A percentile compares a stretch with the other conserved stretches of the same genome.
These are phyloP conservation scores for Tylopilus intermedius DNA, from an alignment of 768 basidiomycete genomes.

Conservation along the genomic window DNA sequence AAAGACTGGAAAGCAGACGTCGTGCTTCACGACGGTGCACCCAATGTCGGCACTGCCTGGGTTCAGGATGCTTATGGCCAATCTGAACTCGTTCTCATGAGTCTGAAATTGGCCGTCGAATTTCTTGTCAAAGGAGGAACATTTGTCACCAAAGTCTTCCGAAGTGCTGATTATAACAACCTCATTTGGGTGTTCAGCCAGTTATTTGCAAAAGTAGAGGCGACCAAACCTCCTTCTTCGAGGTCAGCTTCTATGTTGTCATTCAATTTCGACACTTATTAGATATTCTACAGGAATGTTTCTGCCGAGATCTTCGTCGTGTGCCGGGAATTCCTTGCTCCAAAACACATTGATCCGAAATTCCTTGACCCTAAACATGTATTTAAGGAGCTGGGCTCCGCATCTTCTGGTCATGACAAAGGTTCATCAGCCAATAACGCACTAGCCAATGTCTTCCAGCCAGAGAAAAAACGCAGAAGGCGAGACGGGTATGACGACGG, in stretches of 20 bases:
- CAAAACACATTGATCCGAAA: slow-evolving; percentile 94
- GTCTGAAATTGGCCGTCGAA: slow-evolving; percentile 90
- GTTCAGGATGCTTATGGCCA: slow-evolving; percentile 97
- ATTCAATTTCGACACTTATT: background rate
- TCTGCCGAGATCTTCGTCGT: slow-evolving; percentile 99
- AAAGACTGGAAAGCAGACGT: slow-evolving; percentile 99
- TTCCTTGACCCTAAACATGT: slow-evolving; percentile 97
- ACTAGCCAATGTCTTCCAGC: slow-evolving; percentile 91
- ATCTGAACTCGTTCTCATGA: slow-evolving; percentile 93
- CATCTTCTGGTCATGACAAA: slow-evolving; percentile 43
- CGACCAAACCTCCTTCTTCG: slow-evolving; percentile 97
- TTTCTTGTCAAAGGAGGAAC: slow-evolving; percentile 91
- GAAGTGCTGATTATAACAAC: slow-evolving; percentile 96
- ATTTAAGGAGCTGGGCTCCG: slow-evolving; percentile 80
- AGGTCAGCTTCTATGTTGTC: slow-evolving; percentile 47
- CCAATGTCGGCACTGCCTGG: slow-evolving; percentile 99
- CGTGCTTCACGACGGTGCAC: slow-evolving; percentile 97
- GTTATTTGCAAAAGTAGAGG: slow-evolving; percentile 93
- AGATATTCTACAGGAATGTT: slow-evolving; percentile 64
- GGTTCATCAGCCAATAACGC: slow-evolving; percentile 59
- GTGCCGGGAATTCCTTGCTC: slow-evolving; percentile 90
- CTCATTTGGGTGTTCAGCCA: slow-evolving; percentile 99
- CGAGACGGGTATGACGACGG: slow-evolving; percentile 96
- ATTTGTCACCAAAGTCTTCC: slow-evolving; percentile 97
- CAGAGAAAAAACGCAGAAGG: slow-evolving; percentile 90